Base-by-base conservation (phyloP, 352 stramenopile genomes). In the Pythium sp. region DNA sequence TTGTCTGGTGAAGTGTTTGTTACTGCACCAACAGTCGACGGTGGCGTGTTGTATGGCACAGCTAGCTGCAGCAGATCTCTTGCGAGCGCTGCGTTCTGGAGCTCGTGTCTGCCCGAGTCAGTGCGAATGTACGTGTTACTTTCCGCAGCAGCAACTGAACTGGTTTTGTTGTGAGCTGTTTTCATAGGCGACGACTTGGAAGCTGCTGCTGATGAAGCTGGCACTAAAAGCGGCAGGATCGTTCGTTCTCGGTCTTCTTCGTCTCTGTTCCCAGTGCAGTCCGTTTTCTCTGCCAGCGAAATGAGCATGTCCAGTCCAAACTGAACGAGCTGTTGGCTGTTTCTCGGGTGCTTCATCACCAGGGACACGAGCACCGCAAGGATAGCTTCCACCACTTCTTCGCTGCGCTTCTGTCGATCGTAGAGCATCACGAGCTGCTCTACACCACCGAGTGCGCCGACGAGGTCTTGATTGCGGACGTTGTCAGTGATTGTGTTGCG, bases 321-420 rank as follows among this genome's bases (percentile, higher is more conserved):
- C 22, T 79, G 77, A 28, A 92, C 79, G n/a, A 92, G 74, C 32
- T 92, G 71, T 58, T 90, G 82, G 58, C 79, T 89, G 62, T 91
- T 91, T 56, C 68, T 68, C 41, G 82, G 41, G 54, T 92, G 77
- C 18, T 85, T 76, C 64, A 82, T 73, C 47, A 86, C 81, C 20
- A 91, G 46, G 51, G 84, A 80, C 5, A 84, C 67, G 5, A 92
- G 64, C 36, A 74, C 74, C 14, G 84, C 82, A 11, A 92, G 79
- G 32, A 87, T 62, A 2, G 78, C 81, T 62, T 92, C 81, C 22
- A 86, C 78, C n/a, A 92, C 74, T 41, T 92, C 82, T 58, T 84
- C 75, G 54, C 57, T 73, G 28, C 75, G 71, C 32, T 70, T 72
- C 36, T 77, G 69, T 1, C 72, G 73, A 56, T 90, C 81, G 58